Percentiles rank a stretch among this genome's conserved stretches.
Evolutionary conservation across 2,329 filamentous ascomycete genomes (phyloP).

Genomic region (Aspergillus clavatus): DNA sequence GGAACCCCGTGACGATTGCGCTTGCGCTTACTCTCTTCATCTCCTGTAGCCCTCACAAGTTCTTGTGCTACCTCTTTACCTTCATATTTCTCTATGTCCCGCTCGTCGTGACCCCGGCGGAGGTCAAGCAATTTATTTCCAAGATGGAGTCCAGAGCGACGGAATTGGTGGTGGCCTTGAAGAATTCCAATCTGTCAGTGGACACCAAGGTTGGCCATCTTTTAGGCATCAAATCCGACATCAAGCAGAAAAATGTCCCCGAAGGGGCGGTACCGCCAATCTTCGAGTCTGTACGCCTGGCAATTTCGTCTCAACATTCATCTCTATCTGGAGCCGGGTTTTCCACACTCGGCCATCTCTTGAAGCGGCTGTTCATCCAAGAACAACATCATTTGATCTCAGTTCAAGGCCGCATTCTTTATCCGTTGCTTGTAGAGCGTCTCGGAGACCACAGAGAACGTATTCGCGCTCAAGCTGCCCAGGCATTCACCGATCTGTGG

Average conservation of each 20-base stretch:
- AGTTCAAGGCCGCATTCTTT: conserved; percentile 63
- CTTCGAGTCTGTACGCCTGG: conserved; percentile 75
- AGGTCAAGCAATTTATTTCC: conserved; percentile 6
- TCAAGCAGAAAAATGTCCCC: conserved; percentile 88
- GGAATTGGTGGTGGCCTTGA: conserved; percentile 50
- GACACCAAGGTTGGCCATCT: conserved; percentile 68
- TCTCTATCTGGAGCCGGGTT: conserved; percentile 77
- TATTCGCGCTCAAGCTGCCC: conserved; percentile 67
- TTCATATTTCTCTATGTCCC: conserved; percentile 15
- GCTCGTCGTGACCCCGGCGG: conserved; percentile 8
- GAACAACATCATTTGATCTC: conserved; percentile 69
- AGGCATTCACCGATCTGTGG: conserved; percentile 74
- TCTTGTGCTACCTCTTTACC: conserved; percentile 7
- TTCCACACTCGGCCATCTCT: conserved; percentile 78
- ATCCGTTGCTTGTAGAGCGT: conserved; percentile 74
- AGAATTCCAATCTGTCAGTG: conserved; percentile 60
- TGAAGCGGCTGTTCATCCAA: conserved; percentile 81
- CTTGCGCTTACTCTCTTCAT: conserved; percentile 5
- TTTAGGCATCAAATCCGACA: conserved; percentile 73
- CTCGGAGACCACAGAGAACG: conserved; percentile 87
- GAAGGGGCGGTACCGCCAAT: conserved; percentile 64
- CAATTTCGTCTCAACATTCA: conserved; percentile 71
- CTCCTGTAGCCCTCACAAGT: conserved; percentile 8
- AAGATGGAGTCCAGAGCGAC: conserved; percentile 55
- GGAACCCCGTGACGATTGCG: background rate